These are phyloP conservation scores for Thyridium curvatum DNA, from an alignment of 2,329 filamentous ascomycete genomes.

Conservation along the genomic window DNA sequence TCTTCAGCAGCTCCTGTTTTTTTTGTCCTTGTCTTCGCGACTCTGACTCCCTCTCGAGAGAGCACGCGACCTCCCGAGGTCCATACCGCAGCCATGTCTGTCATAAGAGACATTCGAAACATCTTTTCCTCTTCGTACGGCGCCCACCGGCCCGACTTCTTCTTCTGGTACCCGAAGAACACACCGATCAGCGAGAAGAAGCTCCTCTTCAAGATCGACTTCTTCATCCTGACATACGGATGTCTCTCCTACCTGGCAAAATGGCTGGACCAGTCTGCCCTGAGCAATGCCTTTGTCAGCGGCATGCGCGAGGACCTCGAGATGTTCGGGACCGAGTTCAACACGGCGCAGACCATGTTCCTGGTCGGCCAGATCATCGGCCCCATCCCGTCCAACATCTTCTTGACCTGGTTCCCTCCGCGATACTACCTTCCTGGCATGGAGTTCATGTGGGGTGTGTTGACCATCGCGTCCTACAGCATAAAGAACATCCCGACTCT, in stretches of 20 bases:
- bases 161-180: conserved; percentile 18
- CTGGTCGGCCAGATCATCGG: conserved; percentile 11
- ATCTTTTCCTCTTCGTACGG: conserved; percentile 21
- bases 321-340: conserved; percentile 11
- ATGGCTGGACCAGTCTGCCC: conserved; percentile 17
- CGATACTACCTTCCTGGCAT: conserved; percentile 38
- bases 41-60: too few relatives aligned
- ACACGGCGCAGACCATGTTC: conserved; percentile 10
- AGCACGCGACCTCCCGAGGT: too few relatives aligned
- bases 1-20: too few relatives aligned
- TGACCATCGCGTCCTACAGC: conserved; percentile 8
- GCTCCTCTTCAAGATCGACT: conserved; percentile 21
- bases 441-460: conserved; percentile 19
- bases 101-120: conserved; percentile 11
- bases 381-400: conserved; percentile 12
- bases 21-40: too few relatives aligned
- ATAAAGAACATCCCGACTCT: not conserved
- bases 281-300: conserved; percentile 16
- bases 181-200: conserved; percentile 15
- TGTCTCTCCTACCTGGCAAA: conserved; percentile 19
- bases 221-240: conserved; percentile 20
- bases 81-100: conserved; percentile 4
- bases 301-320: conserved; percentile 12
- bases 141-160: conserved; percentile 13
- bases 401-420: conserved; percentile 32